Evolutionary conservation across 306 rosid genomes (phyloP).

Genomic region (Bauhinia variegata): DNA sequence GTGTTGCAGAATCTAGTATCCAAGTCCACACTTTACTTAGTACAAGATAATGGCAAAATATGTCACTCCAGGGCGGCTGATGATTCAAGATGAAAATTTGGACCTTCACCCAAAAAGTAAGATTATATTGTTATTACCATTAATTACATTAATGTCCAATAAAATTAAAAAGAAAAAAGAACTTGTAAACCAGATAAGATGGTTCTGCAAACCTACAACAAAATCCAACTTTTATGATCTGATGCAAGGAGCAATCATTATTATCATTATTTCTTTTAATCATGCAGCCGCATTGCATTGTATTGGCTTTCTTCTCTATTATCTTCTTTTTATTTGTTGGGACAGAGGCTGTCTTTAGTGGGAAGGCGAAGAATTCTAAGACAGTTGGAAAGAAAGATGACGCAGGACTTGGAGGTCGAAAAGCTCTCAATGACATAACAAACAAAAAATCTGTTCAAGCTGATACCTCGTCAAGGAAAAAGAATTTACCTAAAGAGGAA

Average conservation of each 20-base stretch:
- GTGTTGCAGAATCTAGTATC: constrained; percentile 22
- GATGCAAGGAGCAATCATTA: not conserved
- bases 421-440: constrained; percentile 61
- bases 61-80: constrained; percentile 40
- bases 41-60: constrained; percentile 44
- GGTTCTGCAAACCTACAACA: not conserved
- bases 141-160: not conserved
- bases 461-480: constrained; percentile 43
- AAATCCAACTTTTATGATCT: no score
- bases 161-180: not conserved
- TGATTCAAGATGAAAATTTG: constrained; percentile 56
- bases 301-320: constrained; percentile 12
- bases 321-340: constrained; percentile 21
- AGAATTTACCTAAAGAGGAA: constrained; percentile 46
- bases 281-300: not conserved
- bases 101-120: constrained; percentile 44
- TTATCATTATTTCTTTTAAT: not conserved
- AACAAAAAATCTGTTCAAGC: constrained; percentile 43
- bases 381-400: constrained; percentile 46
- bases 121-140: constrained; percentile 16
- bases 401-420: constrained; percentile 39
- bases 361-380: constrained; percentile 39
- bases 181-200: not conserved
- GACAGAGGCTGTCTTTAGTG: constrained; percentile 40
- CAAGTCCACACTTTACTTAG: not conserved